Conservation (phyloP, 2,329 filamentous ascomycete species). For the Fusarium decemcellulare region DNA sequence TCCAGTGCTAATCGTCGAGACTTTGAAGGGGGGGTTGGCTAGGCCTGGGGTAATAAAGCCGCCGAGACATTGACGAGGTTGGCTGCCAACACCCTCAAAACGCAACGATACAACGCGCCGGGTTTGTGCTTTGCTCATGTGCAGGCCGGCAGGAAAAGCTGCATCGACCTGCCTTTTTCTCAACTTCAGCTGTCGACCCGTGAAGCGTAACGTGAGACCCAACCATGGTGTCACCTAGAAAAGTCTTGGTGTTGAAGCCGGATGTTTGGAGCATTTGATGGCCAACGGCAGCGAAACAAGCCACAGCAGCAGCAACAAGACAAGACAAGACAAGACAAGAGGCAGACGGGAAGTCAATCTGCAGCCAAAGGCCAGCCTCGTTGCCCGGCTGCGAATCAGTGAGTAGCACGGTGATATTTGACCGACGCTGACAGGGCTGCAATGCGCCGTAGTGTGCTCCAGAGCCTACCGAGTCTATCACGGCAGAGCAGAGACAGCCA, state of each 20-base stretch:
- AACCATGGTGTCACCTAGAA: background rate
- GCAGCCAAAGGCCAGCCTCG: conserved; percentile 9
- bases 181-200: background rate
- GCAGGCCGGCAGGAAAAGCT: background rate
- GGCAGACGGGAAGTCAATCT: background rate
- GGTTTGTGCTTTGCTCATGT: background rate
- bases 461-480: background rate
- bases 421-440: too few species aligned
- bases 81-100: background rate
- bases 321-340: background rate
- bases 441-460: too few species aligned
- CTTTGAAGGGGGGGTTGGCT: background rate
- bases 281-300: background rate
- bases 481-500: background rate
- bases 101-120: conserved; percentile 9
- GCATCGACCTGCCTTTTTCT: background rate
- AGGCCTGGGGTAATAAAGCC: background rate
- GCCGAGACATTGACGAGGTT: conserved; percentile 2
- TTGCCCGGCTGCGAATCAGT: background rate
- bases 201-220: conserved; percentile 3
- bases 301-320: background rate
- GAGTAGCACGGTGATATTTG: too few species aligned
- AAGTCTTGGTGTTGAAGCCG: background rate
- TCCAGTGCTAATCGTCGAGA: background rate
- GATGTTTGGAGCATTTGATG: background rate